Base-by-base conservation (phyloP, 108 stramenopile species). In the Stephanodiscus minutulus region DNA sequence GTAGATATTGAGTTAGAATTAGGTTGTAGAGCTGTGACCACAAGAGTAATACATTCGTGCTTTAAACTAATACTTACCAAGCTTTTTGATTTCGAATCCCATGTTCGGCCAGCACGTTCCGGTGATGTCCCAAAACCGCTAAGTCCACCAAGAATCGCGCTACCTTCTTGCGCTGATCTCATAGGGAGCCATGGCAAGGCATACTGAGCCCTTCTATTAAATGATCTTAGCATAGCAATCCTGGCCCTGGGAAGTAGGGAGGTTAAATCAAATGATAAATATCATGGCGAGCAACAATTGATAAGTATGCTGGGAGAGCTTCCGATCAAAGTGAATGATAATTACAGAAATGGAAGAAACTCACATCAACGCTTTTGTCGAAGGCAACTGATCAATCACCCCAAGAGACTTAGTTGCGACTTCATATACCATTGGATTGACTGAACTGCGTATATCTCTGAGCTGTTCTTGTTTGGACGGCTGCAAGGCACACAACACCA, bases 111-210 rank as follows among this genome's bases (percentile, higher is more conserved):
- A 22, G 86, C 85, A 50, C 87, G 73, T 31, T 92, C 90, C 24
- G 85, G 70, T 3, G 93, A 88, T n/a, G 91, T 64, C 36, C 92
- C 93, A 62, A 87, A 78, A n/a, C 95, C 95, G 62, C 64, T 76
- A 27, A 89, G 46, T 2, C 94, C 92, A 27, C 93, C 92, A 31
- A 92, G 74, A 18, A 93, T 77, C 0, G 87, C 81, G 31, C 89
- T 89, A 50, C 86, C 83, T 82, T 96, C 94, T 82, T 96, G 95
- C 35, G 88, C 71, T 20, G 91, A 85, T 18, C 87, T 80, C 39
- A 96, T 28, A 35, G 91, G 72, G 5, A 91, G 74, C 87, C 88
- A 95, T 9, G 87, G 97, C 47, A 91, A 79, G 25, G 85, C 90
- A 61, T 64, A 70, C 46, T 61, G 55, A 20, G 83, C 88, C 43